Evolutionary conservation across 2,329 filamentous ascomycete genomes (phyloP), one percentile per base, ranked within the genome.

Genomic region (Ceratocystis variospora): DNA sequence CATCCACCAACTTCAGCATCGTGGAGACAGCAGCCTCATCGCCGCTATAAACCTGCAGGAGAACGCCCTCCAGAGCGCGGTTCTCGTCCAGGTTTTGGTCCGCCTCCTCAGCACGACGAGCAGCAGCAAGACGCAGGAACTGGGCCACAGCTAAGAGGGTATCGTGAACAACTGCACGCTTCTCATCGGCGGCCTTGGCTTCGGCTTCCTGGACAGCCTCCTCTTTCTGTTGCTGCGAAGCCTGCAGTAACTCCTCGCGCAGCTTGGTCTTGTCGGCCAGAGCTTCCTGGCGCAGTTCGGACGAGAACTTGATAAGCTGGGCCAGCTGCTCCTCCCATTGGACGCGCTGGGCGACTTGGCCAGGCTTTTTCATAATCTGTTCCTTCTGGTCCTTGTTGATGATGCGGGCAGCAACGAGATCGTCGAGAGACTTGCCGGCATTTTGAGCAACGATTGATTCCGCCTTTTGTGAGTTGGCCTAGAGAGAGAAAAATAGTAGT

Each of bases 321-420:
- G 78, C 77, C 61, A 90, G 79, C 77, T 91, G 88, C 74, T 90
- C 87, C 75, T 92, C 87, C 68, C 84, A 77, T 74, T 89, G 85
- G 64, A 80, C 77, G 53, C 90, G 79, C 76, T 89, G 86, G 66
- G 82, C 79, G 72, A 87, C 81, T 37, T 92, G 83, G 45, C 79
- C 78, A 46, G 88, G 88, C 76, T 90, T 91, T 83, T 90, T 92
- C 70, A 86, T 79, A 67, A 87, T 82, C 74, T 90, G 86, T 10
- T 87, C 83, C 76, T 87, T 90, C 76, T 93, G 89, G 75, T 93
- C 89, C 76, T 80, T 74, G 74, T 93, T 93, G 81, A 93, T 89
- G 73, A 90, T 85, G 75, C 84, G 87, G 67, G 81, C 75, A 22
- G 81, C 77, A 65, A 92, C 85, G 65, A 93, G 81, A 57, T 92